phyloP scores from a whole-genome alignment of 2,329 filamentous ascomycete species.

The Massarina eburnea region DNA sequence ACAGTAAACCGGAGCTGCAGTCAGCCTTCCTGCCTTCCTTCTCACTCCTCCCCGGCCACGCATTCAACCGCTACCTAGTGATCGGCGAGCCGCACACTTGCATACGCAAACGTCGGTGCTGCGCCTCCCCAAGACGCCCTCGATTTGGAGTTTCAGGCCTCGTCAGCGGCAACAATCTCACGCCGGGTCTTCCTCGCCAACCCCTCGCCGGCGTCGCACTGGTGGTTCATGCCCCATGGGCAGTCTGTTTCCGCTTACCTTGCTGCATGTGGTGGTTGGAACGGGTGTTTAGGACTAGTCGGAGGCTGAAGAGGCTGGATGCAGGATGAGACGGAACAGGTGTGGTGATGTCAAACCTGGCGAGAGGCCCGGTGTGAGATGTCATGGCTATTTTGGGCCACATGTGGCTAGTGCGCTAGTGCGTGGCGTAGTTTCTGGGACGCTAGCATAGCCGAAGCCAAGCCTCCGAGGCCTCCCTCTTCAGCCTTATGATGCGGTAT shows the following conservation, averaged over 20 bases:
- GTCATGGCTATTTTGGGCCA: conserved; percentile 5
- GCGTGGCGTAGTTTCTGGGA: not conserved
- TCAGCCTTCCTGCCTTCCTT: not conserved
- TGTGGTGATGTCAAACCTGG: conserved; percentile 8
- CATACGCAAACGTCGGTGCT: conserved; percentile 6
- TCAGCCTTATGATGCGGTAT: conserved; percentile 3
- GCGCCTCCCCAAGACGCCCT: conserved; percentile 21
- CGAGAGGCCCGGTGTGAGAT: conserved; percentile 1
- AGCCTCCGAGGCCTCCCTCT: conserved; percentile 1
- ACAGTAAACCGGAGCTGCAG: not conserved
- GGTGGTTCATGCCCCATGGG: not conserved
- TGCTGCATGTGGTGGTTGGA: not conserved
- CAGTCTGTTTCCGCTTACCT: not conserved
- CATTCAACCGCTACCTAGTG: not conserved
- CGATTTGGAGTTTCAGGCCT: conserved; percentile 37
- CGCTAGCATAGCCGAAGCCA: not conserved
- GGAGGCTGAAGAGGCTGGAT: not conserved
- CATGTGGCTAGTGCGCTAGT: not conserved
- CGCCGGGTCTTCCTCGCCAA: conserved; percentile 7
- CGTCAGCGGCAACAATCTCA: conserved; percentile 22
- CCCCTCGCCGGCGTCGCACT: conserved; percentile 10
- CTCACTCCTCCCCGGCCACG: conserved; percentile 1
- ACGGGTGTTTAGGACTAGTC: conserved; percentile 1
- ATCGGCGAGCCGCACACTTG: conserved; percentile 10
- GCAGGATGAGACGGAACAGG: conserved; percentile 1